These are phyloP conservation scores for Suillus bovinus DNA, from an alignment of 768 basidiomycete genomes.

Conservation along the genomic window DNA sequence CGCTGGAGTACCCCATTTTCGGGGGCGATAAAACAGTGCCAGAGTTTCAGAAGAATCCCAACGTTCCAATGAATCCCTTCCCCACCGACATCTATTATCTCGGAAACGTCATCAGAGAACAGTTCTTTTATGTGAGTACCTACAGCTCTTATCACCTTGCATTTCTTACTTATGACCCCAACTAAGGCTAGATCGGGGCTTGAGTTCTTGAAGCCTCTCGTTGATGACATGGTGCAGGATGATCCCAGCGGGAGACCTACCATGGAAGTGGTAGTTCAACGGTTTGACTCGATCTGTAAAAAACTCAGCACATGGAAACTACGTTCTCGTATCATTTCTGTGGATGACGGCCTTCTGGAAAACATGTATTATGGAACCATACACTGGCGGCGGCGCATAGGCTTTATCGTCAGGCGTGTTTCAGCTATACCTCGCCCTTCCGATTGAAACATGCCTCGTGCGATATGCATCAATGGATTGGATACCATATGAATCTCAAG, in stretches of 20 bases:
- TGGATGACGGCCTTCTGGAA: slow-evolving; percentile 15
- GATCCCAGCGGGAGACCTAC: slow-evolving; percentile 24
- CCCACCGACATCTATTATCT: slow-evolving; percentile 45
- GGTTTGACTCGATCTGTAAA: slow-evolving; percentile 18
- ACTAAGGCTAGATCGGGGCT: slow-evolving; percentile 14
- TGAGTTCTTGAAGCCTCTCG: slow-evolving; percentile 24
- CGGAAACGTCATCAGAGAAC: slow-evolving; percentile 36
- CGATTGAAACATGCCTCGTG: background rate
- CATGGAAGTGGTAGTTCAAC: slow-evolving; percentile 22
- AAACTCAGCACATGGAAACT: slow-evolving; percentile 16
- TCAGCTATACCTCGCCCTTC: background rate
- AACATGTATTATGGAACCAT: slow-evolving; percentile 12
- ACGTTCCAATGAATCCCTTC: slow-evolving; percentile 37
- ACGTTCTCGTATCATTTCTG: slow-evolving; percentile 30
- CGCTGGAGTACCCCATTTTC: slow-evolving; percentile 28
- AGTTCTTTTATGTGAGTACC: slow-evolving; percentile 39
- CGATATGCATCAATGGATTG: too few species aligned
- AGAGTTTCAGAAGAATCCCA: slow-evolving; percentile 31
- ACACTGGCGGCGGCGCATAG: slow-evolving; percentile 29
- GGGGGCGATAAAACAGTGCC: slow-evolving; percentile 47
- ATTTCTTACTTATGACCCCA: background rate
- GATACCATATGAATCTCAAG: too few species aligned
- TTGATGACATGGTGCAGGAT: slow-evolving; percentile 22
- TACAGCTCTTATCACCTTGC: too few species aligned
- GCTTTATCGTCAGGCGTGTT: slow-evolving; percentile 10